A percentile compares a stretch with the other conserved stretches of the same genome.
Conservation (phyloP, 345 rosid genomes). For the Syzygium oleosum region DNA sequence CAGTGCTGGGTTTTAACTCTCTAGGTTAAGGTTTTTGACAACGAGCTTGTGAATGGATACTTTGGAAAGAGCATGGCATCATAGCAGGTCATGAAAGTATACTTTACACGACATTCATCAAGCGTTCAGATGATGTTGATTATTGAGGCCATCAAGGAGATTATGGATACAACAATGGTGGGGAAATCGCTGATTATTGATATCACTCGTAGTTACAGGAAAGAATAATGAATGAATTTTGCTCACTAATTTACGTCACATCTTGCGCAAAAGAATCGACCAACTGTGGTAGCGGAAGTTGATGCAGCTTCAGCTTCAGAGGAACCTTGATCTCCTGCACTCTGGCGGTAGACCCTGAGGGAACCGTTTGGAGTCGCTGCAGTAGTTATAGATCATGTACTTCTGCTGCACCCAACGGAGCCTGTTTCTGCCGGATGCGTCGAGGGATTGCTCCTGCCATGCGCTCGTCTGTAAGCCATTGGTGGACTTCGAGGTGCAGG, state of each 20-base stretch:
- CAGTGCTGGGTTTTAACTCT: neutral
- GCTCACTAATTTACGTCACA: neutral
- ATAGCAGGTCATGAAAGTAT: neutral
- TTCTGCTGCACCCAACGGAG: conserved; percentile 48
- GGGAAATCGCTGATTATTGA: neutral
- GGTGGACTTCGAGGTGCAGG: conserved; percentile 16
- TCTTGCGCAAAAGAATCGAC: neutral
- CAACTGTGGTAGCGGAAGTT: neutral
- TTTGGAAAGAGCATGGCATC: neutral
- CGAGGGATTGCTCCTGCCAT: conserved; percentile 37
- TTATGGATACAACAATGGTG: neutral
- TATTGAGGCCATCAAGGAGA: neutral
- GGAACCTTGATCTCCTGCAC: conserved; percentile 19
- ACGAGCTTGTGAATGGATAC: neutral
- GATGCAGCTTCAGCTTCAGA: neutral
- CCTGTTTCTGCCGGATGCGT: conserved; percentile 14
- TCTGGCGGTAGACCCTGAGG: conserved; percentile 50
- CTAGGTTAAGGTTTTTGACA: neutral
- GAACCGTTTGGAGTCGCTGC: conserved; percentile 38
- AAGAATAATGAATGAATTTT: conserved; percentile 1
- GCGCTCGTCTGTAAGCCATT: neutral
- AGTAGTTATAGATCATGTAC: conserved; percentile 51
- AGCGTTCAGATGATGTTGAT: neutral
- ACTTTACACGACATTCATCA: neutral
- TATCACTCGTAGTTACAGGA: neutral